Evolutionary conservation across 805 yeast genomes (phyloP).

Genomic region (Starmerella lactis-condensi): DNA sequence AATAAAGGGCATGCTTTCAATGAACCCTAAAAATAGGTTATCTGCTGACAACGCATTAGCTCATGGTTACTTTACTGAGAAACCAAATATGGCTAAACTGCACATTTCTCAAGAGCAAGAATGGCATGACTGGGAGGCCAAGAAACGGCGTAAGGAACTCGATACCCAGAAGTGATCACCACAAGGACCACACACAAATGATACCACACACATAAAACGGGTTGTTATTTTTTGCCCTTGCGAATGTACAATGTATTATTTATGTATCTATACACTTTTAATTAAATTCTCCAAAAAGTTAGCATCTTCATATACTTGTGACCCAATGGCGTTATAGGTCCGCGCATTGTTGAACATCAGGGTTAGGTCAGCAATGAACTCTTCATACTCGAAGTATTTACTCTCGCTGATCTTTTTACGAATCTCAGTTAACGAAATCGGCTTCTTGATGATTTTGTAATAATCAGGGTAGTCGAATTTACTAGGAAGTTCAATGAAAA

Average conservation of each 20-base stretch:
- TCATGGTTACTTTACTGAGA: slow-evolving; percentile 52
- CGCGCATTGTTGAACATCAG: slow-evolving; percentile 52
- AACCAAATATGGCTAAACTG: slow-evolving; percentile 47
- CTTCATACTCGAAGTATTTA: slow-evolving; percentile 26
- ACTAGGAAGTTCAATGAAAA: slow-evolving; percentile 56
- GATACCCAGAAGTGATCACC: neutral
- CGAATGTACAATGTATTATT: too few species aligned
- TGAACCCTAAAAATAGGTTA: slow-evolving; percentile 53
- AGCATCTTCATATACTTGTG: slow-evolving; percentile 46
- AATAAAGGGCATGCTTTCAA: slow-evolving; percentile 40
- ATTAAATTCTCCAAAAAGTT: slow-evolving; percentile 12
- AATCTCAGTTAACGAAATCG: slow-evolving; percentile 41
- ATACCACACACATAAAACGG: too few species aligned
- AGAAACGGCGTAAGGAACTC: slow-evolving; percentile 33
- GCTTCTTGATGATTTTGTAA: slow-evolving; percentile 41
- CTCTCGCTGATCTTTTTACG: slow-evolving; percentile 28
- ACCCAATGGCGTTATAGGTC: slow-evolving; percentile 48
- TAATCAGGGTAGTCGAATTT: slow-evolving; percentile 69
- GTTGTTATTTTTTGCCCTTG: too few species aligned
- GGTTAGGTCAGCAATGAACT: slow-evolving; percentile 32
- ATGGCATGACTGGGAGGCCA: slow-evolving; percentile 95
- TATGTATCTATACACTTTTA: neutral
- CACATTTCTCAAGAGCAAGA: slow-evolving; percentile 49
- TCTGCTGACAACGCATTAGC: slow-evolving; percentile 51
- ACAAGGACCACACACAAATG: too few species aligned